phyloP scores from a whole-genome alignment of 73 alveolate species.

The Tetrahymena thermophila region DNA sequence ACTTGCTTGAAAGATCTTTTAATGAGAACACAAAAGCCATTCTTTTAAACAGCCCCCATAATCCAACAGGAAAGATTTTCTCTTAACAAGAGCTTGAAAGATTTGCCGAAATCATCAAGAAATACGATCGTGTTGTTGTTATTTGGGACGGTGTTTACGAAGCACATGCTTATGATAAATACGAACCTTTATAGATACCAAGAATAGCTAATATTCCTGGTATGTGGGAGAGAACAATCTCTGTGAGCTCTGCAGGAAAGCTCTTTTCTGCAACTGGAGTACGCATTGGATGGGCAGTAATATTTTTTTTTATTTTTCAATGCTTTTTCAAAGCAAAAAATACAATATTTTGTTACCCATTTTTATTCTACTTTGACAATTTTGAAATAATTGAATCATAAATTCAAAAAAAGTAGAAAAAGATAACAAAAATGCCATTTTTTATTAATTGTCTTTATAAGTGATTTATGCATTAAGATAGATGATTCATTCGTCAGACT shows the following conservation, averaged over 20 bases:
- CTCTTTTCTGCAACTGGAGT: slow-evolving; percentile 59
- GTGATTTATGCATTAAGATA: background rate
- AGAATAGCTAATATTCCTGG: slow-evolving; percentile 52
- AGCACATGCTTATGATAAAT: slow-evolving; percentile 41
- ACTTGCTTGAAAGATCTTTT: slow-evolving; percentile 45
- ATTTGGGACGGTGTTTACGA: slow-evolving; percentile 63
- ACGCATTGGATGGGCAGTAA: slow-evolving; percentile 57
- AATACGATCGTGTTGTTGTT: slow-evolving; percentile 36
- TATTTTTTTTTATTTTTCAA: background rate
- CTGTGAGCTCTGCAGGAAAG: slow-evolving; percentile 60
- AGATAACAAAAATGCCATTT: background rate
- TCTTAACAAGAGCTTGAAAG: slow-evolving; percentile 45
- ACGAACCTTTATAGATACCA: slow-evolving; percentile 3
- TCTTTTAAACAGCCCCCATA: slow-evolving; percentile 56
- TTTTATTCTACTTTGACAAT: background rate
- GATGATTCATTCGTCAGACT: background rate
- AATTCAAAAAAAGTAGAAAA: background rate
- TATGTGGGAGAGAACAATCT: slow-evolving; percentile 55
- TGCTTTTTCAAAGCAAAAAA: background rate
- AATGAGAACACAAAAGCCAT: slow-evolving; percentile 50
- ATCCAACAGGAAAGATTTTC: slow-evolving; percentile 55
- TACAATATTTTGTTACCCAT: background rate
- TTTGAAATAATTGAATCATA: background rate
- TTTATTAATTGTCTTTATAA: background rate
- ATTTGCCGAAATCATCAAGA: slow-evolving; percentile 41